Percentiles rank a stretch among this genome's conserved stretches.
These are phyloP conservation scores for Aspergillus avenaceus DNA, from an alignment of 495 filamentous ascomycete species.

Conservation along the genomic window DNA sequence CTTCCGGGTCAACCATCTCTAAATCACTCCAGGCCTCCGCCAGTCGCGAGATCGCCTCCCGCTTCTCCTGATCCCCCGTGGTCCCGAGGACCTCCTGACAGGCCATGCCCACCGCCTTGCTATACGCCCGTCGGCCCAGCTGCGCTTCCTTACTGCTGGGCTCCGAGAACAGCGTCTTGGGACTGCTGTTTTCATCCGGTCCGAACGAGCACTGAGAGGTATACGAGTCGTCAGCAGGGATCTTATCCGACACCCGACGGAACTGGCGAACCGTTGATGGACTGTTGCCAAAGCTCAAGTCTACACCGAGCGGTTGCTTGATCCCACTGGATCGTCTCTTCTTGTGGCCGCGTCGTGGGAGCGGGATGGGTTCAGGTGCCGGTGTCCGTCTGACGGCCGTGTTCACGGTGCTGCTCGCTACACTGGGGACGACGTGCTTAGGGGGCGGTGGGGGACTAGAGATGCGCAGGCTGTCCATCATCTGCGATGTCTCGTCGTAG, in stretches of 20 bases:
- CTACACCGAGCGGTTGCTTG: constrained; percentile 74
- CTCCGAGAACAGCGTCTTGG: constrained; percentile 30
- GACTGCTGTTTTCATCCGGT: constrained; percentile 44
- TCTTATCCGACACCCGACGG: constrained; percentile 75
- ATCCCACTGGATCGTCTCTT: constrained; percentile 53
- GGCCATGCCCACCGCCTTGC: constrained; percentile 70
- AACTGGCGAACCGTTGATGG: constrained; percentile 87
- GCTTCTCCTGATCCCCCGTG: constrained; percentile 67
- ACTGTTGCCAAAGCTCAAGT: constrained; percentile 86
- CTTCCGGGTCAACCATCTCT: constrained; percentile 86
- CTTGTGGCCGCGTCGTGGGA: constrained; percentile 37
- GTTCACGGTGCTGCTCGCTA: constrained; percentile 28
- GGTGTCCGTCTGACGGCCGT: constrained; percentile 52
- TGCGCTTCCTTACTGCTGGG: constrained; percentile 69
- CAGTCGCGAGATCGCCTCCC: constrained; percentile 74
- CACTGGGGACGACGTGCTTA: constrained; percentile 33
- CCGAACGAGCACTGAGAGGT: constrained; percentile 26
- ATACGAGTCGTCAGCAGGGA: constrained; percentile 32
- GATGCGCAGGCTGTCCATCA: constrained; percentile 39
- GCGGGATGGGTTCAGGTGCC: constrained; percentile 40
- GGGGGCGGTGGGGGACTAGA: constrained; percentile 31
- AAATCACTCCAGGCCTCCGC: constrained; percentile 81
- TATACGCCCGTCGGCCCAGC: constrained; percentile 73
- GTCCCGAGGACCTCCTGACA: constrained; percentile 81
- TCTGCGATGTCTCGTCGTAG: constrained; percentile 31